Conservation (phyloP, 768 basidiomycete genomes). For the Amanita exitialis region DNA sequence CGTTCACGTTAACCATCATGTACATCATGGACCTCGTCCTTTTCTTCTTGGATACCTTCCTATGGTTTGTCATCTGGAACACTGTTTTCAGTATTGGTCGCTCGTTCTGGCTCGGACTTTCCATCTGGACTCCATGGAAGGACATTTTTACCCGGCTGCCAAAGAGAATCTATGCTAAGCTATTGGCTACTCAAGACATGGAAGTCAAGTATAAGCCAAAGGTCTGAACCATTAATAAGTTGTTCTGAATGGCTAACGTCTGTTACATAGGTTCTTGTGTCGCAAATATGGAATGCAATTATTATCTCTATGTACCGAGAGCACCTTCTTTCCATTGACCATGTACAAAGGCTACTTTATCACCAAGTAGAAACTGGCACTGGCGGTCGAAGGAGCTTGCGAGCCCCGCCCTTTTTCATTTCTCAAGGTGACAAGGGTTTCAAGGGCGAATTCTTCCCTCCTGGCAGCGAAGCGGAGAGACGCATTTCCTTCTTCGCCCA, state of each 20-base stretch:
- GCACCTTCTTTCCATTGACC: slow-evolving; percentile 96
- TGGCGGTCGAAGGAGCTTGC: slow-evolving; percentile 83
- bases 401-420: slow-evolving; percentile 97
- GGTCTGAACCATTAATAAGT: slow-evolving; percentile 33
- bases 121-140: slow-evolving; percentile 99
- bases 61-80: slow-evolving; percentile 99
- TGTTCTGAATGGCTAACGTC: slow-evolving; percentile 2
- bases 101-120: slow-evolving; percentile 84
- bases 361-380: slow-evolving; percentile 81
- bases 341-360: slow-evolving; percentile 95
- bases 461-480: slow-evolving; percentile 91
- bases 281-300: slow-evolving; percentile 99
- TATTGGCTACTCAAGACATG: slow-evolving; percentile 91
- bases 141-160: slow-evolving; percentile 95
- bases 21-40: slow-evolving; percentile 96
- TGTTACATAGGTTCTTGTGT: slow-evolving; percentile 72
- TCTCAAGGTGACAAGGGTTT: slow-evolving; percentile 84
- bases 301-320: slow-evolving; percentile 99
- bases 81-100: slow-evolving; percentile 85
- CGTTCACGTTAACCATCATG: slow-evolving; percentile 95
- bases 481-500: slow-evolving; percentile 99
- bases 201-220: slow-evolving; percentile 99
- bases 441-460: slow-evolving; percentile 83
- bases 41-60: slow-evolving; percentile 98
- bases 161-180: slow-evolving; percentile 93